Conservation (phyloP, 2,329 filamentous ascomycete species). For the Penicillium sp. region DNA sequence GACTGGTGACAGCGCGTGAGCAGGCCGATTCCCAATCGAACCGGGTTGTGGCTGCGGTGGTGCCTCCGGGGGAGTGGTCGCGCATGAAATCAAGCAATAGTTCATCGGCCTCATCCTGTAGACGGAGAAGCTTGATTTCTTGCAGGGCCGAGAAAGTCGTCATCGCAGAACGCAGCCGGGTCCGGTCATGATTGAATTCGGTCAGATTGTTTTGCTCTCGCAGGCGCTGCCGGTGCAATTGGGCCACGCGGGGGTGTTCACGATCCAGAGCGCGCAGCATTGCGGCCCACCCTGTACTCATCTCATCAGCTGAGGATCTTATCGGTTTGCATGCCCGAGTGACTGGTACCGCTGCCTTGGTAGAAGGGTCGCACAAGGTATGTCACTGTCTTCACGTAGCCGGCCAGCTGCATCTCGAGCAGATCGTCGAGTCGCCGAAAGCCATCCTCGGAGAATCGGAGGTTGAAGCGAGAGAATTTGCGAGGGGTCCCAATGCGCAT, state of each 20-base stretch:
- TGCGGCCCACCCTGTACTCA: conserved; percentile 27
- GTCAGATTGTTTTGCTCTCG: conserved; percentile 45
- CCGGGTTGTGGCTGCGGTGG: conserved; percentile 34
- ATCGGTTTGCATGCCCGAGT: conserved; percentile 3
- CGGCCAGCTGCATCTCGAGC: conserved; percentile 34
- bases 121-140: conserved; percentile 58
- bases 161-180: conserved; percentile 51
- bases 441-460: conserved; percentile 34
- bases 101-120: conserved; percentile 56
- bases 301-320: conserved; percentile 16
- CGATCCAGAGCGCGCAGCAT: conserved; percentile 20
- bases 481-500: conserved; percentile 38
- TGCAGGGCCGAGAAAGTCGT: conserved; percentile 55
- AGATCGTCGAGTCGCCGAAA: conserved; percentile 33
- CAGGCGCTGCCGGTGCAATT: conserved; percentile 29
- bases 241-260: conserved; percentile 20
- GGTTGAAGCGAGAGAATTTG: conserved; percentile 35
- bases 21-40: conserved; percentile 59
- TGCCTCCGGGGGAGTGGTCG: conserved; percentile 39
- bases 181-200: conserved; percentile 47
- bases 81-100: conserved; percentile 50
- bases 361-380: conserved; percentile 41
- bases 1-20: conserved; percentile 54
- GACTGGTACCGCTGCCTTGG: conserved; percentile 35
- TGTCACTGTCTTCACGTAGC: conserved; percentile 35